A percentile compares a stretch with the other conserved stretches of the same genome.
Conservation (phyloP, 129 eudicot genomes). For the Pittosporum tobira region DNA sequence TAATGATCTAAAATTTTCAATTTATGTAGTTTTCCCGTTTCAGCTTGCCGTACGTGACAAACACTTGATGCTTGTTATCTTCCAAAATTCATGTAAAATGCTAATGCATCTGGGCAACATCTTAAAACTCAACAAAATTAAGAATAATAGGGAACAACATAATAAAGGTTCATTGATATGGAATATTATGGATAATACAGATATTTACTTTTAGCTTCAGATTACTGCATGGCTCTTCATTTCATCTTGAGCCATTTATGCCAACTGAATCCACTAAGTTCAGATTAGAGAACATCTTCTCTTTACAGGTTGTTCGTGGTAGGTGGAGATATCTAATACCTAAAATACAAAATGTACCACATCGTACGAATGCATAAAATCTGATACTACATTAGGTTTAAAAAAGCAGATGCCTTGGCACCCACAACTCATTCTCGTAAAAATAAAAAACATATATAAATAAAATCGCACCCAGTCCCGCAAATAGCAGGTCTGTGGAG, state of each 20-base stretch:
- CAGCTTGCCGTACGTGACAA: neutral
- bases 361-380: neutral
- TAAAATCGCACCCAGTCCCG: no score
- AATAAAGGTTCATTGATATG: neutral
- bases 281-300: neutral
- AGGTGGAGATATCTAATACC: conserved; percentile 2
- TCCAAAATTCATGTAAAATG: neutral
- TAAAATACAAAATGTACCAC: neutral
- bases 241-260: conserved; percentile 1
- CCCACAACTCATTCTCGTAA: neutral
- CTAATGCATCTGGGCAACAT: neutral
- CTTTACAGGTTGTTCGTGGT: neutral
- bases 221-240: no score
- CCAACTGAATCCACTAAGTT: conserved; percentile 3
- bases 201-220: neutral
- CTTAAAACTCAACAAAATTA: no score
- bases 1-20: neutral
- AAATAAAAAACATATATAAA: no score
- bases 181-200: conserved; percentile 5
- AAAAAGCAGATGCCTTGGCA: neutral
- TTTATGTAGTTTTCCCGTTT: neutral
- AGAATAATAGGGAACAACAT: neutral
- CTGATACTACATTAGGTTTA: neutral
- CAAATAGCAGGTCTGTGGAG: no score
- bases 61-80: neutral